Evolutionary conservation across 805 yeast species (phyloP), one percentile per base, ranked within the genome.

Genomic region (Saturnispora sanitii): DNA sequence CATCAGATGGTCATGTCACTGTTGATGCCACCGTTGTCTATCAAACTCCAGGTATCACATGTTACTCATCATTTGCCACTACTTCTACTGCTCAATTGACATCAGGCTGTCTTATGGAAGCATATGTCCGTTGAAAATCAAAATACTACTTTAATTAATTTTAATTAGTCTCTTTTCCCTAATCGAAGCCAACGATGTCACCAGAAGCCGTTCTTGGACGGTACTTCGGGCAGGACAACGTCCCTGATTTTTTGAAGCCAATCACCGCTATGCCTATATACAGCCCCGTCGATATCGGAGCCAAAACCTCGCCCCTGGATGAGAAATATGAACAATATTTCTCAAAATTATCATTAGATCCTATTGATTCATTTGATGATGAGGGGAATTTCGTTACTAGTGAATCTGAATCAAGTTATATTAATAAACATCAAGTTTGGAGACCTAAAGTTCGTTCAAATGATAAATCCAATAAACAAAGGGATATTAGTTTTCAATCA

Each of bases 321-420:
- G 42, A 40, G 16, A 47, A 48, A 34, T 56, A 50, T 43, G 37
- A 29, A 15, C 54, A 54, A 15, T 57, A 54, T 40, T 56, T 51
- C 38, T 37, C 48, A 11, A 48, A 44, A n/a, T 22, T 47, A 13
- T 23, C 40, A 13, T 12, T 29, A 15, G 23, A 40, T 5, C 38
- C 43, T 3, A 31, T 25, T 12, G 31, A 29, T 13, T 23, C 25
- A 3, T 20, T 38, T 8, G 3, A 20, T 3, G 27, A 17, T 15
- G 15, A 27, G n/a, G 40, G 34, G 2, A 21, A 17, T 2, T 32
- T 36, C 22, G 33, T 35, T 18, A 38, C 44, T 13, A 13, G 20
- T 21, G 37, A 20, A n/a, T 16, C 42, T 6, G 32, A 22, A 12
- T 29, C 33, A 3, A 27, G n/a, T 3, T 40, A 40, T 28, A 26